These are phyloP conservation scores for Eimeria acervulina DNA, from an alignment of 169 alveolate species.

Conservation along the genomic window DNA sequence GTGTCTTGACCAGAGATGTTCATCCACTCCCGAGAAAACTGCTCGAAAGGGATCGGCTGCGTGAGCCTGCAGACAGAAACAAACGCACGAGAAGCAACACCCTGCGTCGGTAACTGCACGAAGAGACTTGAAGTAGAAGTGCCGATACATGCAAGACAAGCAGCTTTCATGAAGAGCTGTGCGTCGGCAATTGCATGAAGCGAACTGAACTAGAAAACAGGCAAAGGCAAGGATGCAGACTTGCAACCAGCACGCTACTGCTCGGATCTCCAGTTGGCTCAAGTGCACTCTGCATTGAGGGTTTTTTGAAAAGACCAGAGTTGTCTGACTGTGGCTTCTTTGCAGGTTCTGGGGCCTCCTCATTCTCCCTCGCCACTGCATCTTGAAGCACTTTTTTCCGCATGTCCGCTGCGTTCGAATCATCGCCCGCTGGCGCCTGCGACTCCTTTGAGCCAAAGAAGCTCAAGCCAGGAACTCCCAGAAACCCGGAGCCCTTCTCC, in stretches of 20 bases:
- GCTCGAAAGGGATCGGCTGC: conserved; percentile 83
- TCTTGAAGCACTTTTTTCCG: neutral
- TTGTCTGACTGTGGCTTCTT: conserved; percentile 52
- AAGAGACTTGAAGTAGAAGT: neutral
- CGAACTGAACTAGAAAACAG: neutral
- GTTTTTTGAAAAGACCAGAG: too few species aligned
- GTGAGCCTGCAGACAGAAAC: conserved; percentile 12
- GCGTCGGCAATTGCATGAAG: neutral
- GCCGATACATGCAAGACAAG: neutral
- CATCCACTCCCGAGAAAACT: conserved; percentile 92
- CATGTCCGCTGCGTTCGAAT: neutral
- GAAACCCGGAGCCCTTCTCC: conserved; percentile 36
- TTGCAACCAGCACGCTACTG: neutral
- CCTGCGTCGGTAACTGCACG: neutral
- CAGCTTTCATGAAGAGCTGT: neutral
- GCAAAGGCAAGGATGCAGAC: neutral
- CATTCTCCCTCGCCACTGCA: conserved; percentile 59
- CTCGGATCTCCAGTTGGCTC: neutral
- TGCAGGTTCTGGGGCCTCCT: conserved; percentile 46
- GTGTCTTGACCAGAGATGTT: conserved; percentile 93
- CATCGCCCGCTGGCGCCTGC: conserved; percentile 15
- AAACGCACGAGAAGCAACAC: neutral
- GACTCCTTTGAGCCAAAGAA: conserved; percentile 56
- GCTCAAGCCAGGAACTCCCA: conserved; percentile 14
- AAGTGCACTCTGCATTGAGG: neutral